Evolutionary conservation across 2,329 filamentous ascomycete genomes (phyloP).

Genomic region (Peltaster fructicola): DNA sequence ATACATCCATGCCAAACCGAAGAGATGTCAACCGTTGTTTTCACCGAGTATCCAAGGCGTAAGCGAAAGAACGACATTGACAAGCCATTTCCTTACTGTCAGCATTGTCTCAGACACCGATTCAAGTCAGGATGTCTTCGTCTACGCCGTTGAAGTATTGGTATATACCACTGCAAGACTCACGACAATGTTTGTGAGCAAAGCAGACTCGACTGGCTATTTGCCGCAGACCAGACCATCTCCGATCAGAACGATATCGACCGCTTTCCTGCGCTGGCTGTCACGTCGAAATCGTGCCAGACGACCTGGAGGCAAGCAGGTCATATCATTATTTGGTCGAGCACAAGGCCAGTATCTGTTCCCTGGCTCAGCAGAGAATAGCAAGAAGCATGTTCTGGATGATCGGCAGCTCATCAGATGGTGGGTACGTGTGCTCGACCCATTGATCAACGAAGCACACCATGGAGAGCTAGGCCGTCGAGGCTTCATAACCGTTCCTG

Average conservation of each 20-base stretch:
- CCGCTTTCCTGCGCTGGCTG: slow-evolving; percentile 60
- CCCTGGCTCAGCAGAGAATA: slow-evolving; percentile 73
- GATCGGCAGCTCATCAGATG: slow-evolving; percentile 81
- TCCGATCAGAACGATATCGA: slow-evolving; percentile 56
- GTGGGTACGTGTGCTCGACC: slow-evolving; percentile 84
- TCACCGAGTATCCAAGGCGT: slow-evolving; percentile 54
- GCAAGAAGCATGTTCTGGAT: slow-evolving; percentile 75
- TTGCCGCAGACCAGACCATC: slow-evolving; percentile 49
- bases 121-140: slow-evolving; percentile 38
- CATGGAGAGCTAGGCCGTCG: slow-evolving; percentile 31
- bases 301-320: slow-evolving; percentile 38
- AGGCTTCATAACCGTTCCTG: slow-evolving; percentile 74
- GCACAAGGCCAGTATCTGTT: slow-evolving; percentile 91
- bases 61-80: slow-evolving; percentile 65
- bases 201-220: slow-evolving; percentile 91
- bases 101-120: slow-evolving; percentile 26
- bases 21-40: slow-evolving; percentile 57
- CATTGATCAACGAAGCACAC: slow-evolving; percentile 37
- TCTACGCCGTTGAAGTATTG: slow-evolving; percentile 73
- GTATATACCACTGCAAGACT: slow-evolving; percentile 65
- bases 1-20: slow-evolving; percentile 75
- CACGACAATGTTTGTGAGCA: slow-evolving; percentile 85
- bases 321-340: slow-evolving; percentile 81
- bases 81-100: slow-evolving; percentile 60
- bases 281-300: slow-evolving; percentile 28